A percentile compares a stretch with the other conserved stretches of the same genome.
Conservation (phyloP, 73 alveolate genomes). For the Durusdinium trenchii region DNA sequence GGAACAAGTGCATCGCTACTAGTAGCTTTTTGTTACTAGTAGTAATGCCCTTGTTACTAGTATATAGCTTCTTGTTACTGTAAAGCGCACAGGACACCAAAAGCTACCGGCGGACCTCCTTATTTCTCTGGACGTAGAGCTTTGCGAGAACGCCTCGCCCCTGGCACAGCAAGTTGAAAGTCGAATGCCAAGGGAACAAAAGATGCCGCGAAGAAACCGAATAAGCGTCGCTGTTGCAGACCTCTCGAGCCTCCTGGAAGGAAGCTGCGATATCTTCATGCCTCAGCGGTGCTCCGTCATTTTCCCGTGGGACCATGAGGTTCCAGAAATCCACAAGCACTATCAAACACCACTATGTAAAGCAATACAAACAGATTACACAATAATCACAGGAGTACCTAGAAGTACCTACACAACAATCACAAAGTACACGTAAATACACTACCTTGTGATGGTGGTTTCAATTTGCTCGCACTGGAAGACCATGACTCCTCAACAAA, state of each 20-base stretch:
- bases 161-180: too few relatives aligned
- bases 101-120: conserved; percentile 42
- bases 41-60: not conserved
- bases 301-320: too few relatives aligned
- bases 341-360: not conserved
- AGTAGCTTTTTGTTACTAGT: too few relatives aligned
- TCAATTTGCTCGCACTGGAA: not conserved
- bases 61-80: too few relatives aligned
- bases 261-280: conserved; percentile 89
- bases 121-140: conserved; percentile 89
- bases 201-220: not conserved
- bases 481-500: not conserved
- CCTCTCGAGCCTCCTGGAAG: conserved; percentile 77
- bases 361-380: not conserved
- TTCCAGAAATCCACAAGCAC: not conserved
- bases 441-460: not conserved
- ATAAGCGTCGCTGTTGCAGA: not conserved
- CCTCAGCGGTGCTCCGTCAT: not conserved
- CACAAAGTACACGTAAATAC: not conserved
- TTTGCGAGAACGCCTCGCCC: conserved; percentile 94
- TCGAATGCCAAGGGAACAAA: not conserved
- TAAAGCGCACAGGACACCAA: not conserved
- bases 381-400: not conserved
- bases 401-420: not conserved
- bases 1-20: too few relatives aligned